Evolutionary conservation across 1,284 basidiomycete genomes (phyloP).

Genomic region (Xerocomus amazonicus): DNA sequence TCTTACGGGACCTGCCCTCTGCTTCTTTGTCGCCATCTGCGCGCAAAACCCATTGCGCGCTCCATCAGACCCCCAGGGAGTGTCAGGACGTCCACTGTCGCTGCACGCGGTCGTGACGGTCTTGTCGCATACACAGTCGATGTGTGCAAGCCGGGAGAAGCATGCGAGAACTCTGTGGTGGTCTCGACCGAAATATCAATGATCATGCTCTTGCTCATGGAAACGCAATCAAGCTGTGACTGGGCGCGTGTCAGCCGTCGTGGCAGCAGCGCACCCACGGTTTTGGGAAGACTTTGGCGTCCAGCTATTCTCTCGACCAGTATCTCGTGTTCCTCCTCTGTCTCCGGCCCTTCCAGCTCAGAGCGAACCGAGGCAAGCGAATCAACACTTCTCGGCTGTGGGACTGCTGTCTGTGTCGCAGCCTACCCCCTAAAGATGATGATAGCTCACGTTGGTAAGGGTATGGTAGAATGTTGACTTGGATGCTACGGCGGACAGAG

Average conservation of each 20-base stretch:
- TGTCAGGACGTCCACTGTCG: conserved; percentile 36
- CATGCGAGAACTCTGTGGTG: conserved; percentile 43
- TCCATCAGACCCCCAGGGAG: conserved; percentile 38
- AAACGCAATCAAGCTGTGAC: conserved; percentile 41
- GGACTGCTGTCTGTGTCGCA: conserved; percentile 11
- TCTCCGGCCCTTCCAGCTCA: conserved; percentile 35
- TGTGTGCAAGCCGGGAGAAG: conserved; percentile 26
- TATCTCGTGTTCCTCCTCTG: conserved; percentile 51
- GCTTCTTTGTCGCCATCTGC: conserved; percentile 48
- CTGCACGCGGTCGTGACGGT: conserved; percentile 38
- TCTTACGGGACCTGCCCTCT: conserved; percentile 21
- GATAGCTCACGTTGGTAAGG: conserved; percentile 41
- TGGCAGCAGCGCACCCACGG: conserved; percentile 48
- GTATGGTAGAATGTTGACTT: conserved; percentile 50
- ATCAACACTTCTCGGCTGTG: conserved; percentile 46
- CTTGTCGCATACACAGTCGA: conserved; percentile 39
- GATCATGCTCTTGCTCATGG: conserved; percentile 36
- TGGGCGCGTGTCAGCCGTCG: conserved; percentile 50
- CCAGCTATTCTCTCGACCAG: conserved; percentile 55
- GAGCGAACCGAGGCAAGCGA: conserved; percentile 48
- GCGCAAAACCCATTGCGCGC: conserved; percentile 49
- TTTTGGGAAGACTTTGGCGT: conserved; percentile 47
- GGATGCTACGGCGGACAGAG: conserved; percentile 37
- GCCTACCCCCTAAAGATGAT: conserved; percentile 5
- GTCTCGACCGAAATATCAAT: conserved; percentile 61